phyloP scores from a whole-genome alignment of 2,329 filamentous ascomycete genomes.

The Cercospora canescens region DNA sequence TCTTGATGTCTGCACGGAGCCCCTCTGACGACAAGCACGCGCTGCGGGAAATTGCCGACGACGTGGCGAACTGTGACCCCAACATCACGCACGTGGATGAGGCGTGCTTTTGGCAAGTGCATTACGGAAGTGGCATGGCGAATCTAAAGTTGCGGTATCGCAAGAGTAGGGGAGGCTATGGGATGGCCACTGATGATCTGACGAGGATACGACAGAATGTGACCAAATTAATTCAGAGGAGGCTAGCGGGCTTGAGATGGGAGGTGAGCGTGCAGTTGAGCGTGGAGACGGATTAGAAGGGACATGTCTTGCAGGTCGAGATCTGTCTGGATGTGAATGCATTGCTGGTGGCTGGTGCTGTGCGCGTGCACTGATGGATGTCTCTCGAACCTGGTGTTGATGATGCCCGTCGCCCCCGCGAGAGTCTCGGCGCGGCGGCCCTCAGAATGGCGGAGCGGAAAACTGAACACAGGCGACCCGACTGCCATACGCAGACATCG shows the following conservation, averaged over 20 bases:
- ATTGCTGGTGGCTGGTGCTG: not conserved
- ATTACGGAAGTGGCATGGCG: conserved; percentile 95
- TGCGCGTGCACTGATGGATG: too few species aligned
- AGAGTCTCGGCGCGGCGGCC: too few species aligned
- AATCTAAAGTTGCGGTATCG: conserved; percentile 78
- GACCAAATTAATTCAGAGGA: conserved; percentile 75
- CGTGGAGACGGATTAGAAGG: conserved; percentile 19
- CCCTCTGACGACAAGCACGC: conserved; percentile 42
- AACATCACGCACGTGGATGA: conserved; percentile 78
- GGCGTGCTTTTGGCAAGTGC: conserved; percentile 97
- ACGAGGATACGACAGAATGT: conserved; percentile 74
- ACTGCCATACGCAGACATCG: not conserved
- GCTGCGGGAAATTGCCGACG: conserved; percentile 74
- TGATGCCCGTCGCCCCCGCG: too few species aligned
- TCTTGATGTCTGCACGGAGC: conserved; percentile 80
- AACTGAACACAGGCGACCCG: too few species aligned
- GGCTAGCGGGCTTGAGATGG: conserved; percentile 86
- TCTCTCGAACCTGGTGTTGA: too few species aligned
- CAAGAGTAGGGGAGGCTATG: conserved; percentile 61
- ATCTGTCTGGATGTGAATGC: not conserved
- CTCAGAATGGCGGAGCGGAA: too few species aligned
- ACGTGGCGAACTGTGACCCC: conserved; percentile 75
- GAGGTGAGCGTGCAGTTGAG: conserved; percentile 86
- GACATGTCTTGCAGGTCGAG: not conserved
- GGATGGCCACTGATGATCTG: conserved; percentile 55